Evolutionary conservation across 192 early-diverging fungal genomes (phyloP), one percentile per base, ranked within the genome.

Genomic region (Lobosporangium transversale): DNA sequence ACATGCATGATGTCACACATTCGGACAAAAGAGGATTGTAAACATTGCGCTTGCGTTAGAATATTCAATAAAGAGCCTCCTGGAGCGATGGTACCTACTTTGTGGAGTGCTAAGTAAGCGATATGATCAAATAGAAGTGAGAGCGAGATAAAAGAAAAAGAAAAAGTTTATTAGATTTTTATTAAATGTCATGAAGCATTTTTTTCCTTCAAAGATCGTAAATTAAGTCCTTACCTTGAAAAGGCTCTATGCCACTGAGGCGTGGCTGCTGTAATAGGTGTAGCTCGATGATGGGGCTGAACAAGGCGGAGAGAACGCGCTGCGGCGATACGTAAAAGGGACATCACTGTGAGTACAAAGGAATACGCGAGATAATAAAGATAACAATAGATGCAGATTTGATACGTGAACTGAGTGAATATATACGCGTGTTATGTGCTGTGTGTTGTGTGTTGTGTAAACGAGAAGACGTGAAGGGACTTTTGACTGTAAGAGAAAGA

Each of bases 151-250:
- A n/a, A n/a, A n/a, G n/a, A n/a, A 52, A 10, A 52, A 24, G 27
- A 7, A 52, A 52, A 15, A 11, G 7, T 15, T 11, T 53, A 3
- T 24, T 10, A 30, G 24, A 53, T 53, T 30, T 11, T 30, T 53
- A 29, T 24, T 27, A 10, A 8, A 11, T 8, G 10, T 29, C 10
- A 9, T 18, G 6, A 8, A n/a, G n/a, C n/a, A n/a, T n/a, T n/a
- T n/a, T n/a, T n/a, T n/a, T n/a, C n/a, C n/a, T n/a, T n/a, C n/a
- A n/a, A n/a, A n/a, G n/a, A n/a, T n/a, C n/a, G n/a, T n/a, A n/a
- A n/a, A n/a, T n/a, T n/a, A n/a, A n/a, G n/a, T n/a, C n/a, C 37
- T 48, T n/a, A 54, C 53, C 7, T 58, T 58, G 56, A 58, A 42
- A 58, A 58, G 14, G 56, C 43, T 11, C 56, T 37, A 18, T 1